A percentile compares a stretch with the other conserved stretches of the same genome.
These are phyloP conservation scores for Pseudogymnoascus sp. DNA, from an alignment of 2,329 filamentous ascomycete genomes.

Conservation along the genomic window DNA sequence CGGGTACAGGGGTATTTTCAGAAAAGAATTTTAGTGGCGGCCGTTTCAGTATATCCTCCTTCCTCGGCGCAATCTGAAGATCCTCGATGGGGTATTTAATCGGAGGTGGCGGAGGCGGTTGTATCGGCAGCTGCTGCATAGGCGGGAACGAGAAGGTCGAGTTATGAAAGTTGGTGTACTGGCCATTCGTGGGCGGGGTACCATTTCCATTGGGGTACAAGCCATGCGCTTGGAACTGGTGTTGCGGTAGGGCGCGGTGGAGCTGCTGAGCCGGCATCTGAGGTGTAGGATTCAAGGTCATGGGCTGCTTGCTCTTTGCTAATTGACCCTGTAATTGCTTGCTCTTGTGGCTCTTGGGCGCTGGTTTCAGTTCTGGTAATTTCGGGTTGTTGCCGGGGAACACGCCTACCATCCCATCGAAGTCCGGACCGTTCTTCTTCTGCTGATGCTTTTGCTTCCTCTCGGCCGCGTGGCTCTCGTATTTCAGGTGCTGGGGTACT, in stretches of 20 bases:
- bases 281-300: conserved; percentile 27
- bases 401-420: conserved; percentile 28
- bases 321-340: conserved; percentile 40
- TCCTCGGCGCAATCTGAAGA: conserved; percentile 64
- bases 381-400: conserved; percentile 37
- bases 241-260: not conserved
- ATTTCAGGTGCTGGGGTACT: conserved; percentile 71
- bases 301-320: conserved; percentile 32
- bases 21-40: conserved; percentile 73
- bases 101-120: conserved; percentile 52
- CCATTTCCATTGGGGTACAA: not conserved
- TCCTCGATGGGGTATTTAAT: conserved; percentile 97
- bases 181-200: conserved; percentile 17
- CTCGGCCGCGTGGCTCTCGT: conserved; percentile 71
- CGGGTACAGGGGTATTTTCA: conserved; percentile 47
- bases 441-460: conserved; percentile 63
- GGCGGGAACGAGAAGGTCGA: conserved; percentile 38
- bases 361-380: conserved; percentile 65
- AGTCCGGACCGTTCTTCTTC: conserved; percentile 36
- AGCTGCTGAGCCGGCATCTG: conserved; percentile 12
- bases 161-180: conserved; percentile 33
- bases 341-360: conserved; percentile 58
- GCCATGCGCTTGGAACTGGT: not conserved
- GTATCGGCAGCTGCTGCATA: conserved; percentile 19
- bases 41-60: conserved; percentile 48